phyloP scores from a whole-genome alignment of 73 alveolate species.

The Diophrys appendiculata region DNA sequence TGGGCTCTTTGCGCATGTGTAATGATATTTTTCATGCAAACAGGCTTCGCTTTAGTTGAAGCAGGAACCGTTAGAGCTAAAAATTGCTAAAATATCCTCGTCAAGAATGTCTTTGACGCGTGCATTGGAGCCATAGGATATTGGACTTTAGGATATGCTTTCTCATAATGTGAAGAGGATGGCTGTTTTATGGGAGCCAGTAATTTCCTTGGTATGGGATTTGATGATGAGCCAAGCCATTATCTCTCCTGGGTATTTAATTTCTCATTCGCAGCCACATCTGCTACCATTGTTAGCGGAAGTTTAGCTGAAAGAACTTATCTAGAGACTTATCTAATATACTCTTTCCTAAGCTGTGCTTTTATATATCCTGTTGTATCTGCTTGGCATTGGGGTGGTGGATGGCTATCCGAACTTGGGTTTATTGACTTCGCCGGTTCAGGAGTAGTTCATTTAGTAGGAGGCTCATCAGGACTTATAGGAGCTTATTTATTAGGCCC shows the following conservation, averaged over 20 bases:
- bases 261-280: conserved; percentile 64
- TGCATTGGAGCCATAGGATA: conserved; percentile 43
- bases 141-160: conserved; percentile 49
- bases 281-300: conserved; percentile 70
- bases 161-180: conserved; percentile 46
- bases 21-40: conserved; percentile 65
- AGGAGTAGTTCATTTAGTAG: conserved; percentile 54
- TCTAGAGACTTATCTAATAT: conserved; percentile 31
- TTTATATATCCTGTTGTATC: conserved; percentile 21
- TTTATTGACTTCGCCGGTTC: conserved; percentile 42
- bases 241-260: conserved; percentile 48
- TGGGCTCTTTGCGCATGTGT: conserved; percentile 54
- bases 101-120: too few species aligned
- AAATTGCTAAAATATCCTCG: too few species aligned
- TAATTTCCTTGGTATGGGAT: background rate
- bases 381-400: too few species aligned
- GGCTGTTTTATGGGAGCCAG: conserved; percentile 26
- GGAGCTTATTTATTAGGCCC: conserved; percentile 49
- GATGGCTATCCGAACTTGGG: conserved; percentile 33
- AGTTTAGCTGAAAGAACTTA: conserved; percentile 48
- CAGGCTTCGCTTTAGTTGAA: conserved; percentile 70
- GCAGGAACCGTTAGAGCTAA: conserved; percentile 52
- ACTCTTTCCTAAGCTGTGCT: conserved; percentile 32
- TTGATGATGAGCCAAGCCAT: background rate
- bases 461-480: conserved; percentile 51